Evolutionary conservation across 148 eudicot genomes (phyloP).

Genomic region (Heliamphora exappendiculata): DNA sequence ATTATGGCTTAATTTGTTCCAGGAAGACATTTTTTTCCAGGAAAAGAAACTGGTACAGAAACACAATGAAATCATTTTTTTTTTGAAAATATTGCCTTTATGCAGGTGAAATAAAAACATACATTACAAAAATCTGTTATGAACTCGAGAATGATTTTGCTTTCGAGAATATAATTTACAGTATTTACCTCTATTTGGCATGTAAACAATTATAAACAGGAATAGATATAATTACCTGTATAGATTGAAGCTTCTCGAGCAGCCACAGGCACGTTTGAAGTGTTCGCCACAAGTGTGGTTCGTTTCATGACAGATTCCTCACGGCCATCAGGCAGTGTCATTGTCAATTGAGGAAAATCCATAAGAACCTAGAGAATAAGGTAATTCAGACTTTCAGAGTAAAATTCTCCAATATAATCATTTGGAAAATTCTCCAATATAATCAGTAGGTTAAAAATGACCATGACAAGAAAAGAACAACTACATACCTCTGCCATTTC

Average conservation of each 20-base stretch:
- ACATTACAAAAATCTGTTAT: not conserved
- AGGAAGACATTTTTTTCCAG: not conserved
- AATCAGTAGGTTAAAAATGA: not conserved
- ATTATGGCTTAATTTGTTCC: conserved; percentile 5
- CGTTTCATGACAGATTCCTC: conserved; percentile 99
- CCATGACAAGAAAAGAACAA: not conserved
- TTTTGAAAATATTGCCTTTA: too few relatives aligned
- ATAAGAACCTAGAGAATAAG: conserved; percentile 65
- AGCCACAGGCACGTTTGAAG: conserved; percentile 99
- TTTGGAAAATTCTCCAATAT: not conserved
- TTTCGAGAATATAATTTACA: conserved; percentile 25
- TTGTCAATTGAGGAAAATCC: conserved; percentile 99
- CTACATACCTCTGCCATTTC: conserved; percentile 97
- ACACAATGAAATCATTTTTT: not conserved
- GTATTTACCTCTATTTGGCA: conserved; percentile 8
- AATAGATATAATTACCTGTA: conserved; percentile 63
- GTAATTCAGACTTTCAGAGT: not conserved
- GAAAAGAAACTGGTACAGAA: not conserved
- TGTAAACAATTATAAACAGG: not conserved
- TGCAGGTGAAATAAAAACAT: not conserved
- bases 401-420: too few relatives aligned
- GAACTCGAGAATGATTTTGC: not conserved
- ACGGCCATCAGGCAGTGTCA: conserved; percentile 99
- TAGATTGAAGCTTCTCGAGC: conserved; percentile 99
- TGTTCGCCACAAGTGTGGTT: conserved; percentile 98